Percentiles rank a stretch among this genome's conserved stretches.
phyloP scores from a whole-genome alignment of 257 asterid species.

The Solanum dulcamara region DNA sequence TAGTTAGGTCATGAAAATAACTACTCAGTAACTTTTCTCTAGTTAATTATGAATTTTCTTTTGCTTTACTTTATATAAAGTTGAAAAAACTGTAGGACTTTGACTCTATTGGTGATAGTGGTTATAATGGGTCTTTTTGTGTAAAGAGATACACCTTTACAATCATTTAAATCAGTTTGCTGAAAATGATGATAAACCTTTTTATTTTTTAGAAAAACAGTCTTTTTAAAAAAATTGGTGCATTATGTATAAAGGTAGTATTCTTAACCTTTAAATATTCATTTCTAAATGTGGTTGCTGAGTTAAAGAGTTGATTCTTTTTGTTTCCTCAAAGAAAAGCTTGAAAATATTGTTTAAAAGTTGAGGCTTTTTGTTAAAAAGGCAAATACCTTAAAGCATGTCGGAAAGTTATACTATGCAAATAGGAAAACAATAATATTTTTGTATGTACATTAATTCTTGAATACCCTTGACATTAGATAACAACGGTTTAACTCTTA shows the following conservation, averaged over 20 bases:
- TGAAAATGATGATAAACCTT: background rate
- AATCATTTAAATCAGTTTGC: background rate
- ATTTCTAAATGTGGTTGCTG: background rate
- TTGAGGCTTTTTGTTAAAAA: background rate
- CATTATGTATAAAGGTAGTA: background rate
- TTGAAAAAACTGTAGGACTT: background rate
- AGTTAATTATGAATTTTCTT: background rate
- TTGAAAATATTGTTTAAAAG: background rate
- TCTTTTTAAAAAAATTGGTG: background rate
- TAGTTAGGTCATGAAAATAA: background rate
- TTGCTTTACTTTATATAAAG: background rate
- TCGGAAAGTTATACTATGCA: background rate
- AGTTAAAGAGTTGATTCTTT: background rate
- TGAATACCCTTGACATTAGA: background rate
- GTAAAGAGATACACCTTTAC: background rate
- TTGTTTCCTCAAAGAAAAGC: background rate
- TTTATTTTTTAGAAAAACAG: background rate
- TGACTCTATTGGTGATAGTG: background rate
- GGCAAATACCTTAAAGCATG: background rate
- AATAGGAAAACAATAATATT: background rate
- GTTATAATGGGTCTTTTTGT: background rate
- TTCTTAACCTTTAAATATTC: background rate
- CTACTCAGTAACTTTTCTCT: background rate
- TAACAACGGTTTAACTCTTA: background rate
- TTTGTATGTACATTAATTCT: background rate